Evolutionary conservation across 495 filamentous ascomycete species (phyloP).

Genomic region (Astrothelium subdiscretum): DNA sequence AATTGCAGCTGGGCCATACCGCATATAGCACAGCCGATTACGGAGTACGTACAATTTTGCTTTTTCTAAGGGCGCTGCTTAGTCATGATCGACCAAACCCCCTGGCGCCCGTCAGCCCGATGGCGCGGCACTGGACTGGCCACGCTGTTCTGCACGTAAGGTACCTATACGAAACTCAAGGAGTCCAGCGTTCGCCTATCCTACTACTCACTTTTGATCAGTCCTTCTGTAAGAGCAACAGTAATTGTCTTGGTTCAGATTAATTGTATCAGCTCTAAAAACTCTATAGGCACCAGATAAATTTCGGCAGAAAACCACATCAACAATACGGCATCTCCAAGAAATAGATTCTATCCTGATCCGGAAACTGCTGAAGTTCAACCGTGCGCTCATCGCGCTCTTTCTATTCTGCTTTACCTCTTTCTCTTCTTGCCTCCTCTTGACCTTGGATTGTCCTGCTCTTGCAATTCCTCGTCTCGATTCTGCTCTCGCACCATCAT

Average conservation of each 20-base stretch:
- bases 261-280: background rate
- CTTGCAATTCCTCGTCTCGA: background rate
- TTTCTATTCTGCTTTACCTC: background rate
- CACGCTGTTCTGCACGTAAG: no score
- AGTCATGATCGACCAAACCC: no score
- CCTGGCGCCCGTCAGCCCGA: no score
- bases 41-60: no score
- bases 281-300: background rate
- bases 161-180: background rate
- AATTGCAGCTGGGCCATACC: no score
- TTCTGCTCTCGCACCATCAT: background rate
- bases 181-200: background rate
- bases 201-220: background rate
- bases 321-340: background rate
- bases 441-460: background rate
- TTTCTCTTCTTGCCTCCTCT: background rate
- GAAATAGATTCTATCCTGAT: background rate
- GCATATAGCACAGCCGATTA: no score
- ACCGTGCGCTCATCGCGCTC: background rate
- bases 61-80: no score
- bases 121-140: no score
- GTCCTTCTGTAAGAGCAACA: background rate
- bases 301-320: background rate
- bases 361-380: background rate
- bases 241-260: background rate